Percentiles rank a stretch among this genome's conserved stretches.
Conservation (phyloP, 2,329 filamentous ascomycete species). For the Fusarium hainanense region DNA sequence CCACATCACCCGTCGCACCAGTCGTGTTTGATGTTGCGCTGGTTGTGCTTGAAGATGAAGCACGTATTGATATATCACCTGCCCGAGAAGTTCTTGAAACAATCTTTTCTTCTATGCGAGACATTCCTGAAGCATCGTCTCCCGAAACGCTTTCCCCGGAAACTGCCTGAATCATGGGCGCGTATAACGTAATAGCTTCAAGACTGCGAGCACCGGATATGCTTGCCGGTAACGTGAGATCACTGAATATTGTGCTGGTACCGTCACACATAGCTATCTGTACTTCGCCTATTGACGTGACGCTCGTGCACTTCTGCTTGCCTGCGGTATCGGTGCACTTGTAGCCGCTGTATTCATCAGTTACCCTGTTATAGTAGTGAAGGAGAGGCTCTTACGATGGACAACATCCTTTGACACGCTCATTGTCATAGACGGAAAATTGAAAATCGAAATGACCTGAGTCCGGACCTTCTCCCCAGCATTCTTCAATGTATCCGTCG, state of each 20-base stretch:
- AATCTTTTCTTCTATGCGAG: no score
- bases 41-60: neutral
- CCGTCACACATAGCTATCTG: neutral
- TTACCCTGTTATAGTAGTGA: fast-evolving
- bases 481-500: neutral
- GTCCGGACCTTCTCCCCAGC: neutral
- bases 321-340: neutral
- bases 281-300: neutral
- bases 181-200: neutral
- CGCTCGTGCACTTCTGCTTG: neutral
- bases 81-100: no score
- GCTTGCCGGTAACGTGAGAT: neutral
- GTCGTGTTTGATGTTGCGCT: no score
- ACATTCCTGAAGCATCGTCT: no score
- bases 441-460: constrained; percentile 5
- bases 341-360: neutral
- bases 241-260: neutral
- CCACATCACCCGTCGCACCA: no score
- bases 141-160: neutral
- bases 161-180: constrained; percentile 10
- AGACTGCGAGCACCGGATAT: neutral
- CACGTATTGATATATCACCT: neutral
- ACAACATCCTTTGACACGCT: constrained; percentile 1
- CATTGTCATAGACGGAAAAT: neutral
- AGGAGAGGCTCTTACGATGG: neutral